These are phyloP conservation scores for Triticum turgidum DNA, from an alignment of 176 grass and related monocot species.

Conservation along the genomic window DNA sequence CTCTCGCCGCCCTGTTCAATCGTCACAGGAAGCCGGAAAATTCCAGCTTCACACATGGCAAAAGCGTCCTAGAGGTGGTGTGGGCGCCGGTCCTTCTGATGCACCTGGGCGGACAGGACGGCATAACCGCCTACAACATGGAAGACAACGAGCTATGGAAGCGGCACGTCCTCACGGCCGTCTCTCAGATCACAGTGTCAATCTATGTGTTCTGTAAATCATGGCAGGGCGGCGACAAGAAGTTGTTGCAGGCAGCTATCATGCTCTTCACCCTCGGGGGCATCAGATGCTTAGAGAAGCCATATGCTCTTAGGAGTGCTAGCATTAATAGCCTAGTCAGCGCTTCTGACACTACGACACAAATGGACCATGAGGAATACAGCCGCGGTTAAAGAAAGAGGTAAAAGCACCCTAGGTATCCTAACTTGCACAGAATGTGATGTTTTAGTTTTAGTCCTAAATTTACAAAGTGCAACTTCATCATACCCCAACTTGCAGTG, in stretches of 20 bases:
- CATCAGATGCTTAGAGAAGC: background rate
- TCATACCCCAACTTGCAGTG: too few relatives aligned
- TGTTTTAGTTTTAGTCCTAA: too few relatives aligned
- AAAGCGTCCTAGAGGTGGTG: background rate
- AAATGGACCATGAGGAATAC: background rate
- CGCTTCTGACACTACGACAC: background rate
- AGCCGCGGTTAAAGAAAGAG: background rate
- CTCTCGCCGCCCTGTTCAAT: background rate
- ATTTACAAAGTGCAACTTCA: too few relatives aligned
- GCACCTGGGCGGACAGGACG: background rate
- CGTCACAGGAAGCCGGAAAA: background rate
- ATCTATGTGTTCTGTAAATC: background rate
- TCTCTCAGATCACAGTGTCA: background rate
- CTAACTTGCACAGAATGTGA: too few relatives aligned
- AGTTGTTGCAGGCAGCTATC: background rate
- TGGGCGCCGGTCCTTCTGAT: too few relatives aligned
- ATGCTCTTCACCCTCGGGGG: background rate
- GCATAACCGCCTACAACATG: background rate
- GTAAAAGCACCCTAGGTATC: too few relatives aligned
- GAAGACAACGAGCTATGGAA: constrained; percentile 23
- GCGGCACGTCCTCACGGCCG: background rate
- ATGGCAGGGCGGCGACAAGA: background rate
- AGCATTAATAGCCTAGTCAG: background rate
- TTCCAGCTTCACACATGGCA: background rate
- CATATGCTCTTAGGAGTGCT: background rate